A percentile compares a stretch with the other conserved stretches of the same genome.
Evolutionary conservation across 2,329 filamentous ascomycete species (phyloP).

Genomic region (Didymella exigua): DNA sequence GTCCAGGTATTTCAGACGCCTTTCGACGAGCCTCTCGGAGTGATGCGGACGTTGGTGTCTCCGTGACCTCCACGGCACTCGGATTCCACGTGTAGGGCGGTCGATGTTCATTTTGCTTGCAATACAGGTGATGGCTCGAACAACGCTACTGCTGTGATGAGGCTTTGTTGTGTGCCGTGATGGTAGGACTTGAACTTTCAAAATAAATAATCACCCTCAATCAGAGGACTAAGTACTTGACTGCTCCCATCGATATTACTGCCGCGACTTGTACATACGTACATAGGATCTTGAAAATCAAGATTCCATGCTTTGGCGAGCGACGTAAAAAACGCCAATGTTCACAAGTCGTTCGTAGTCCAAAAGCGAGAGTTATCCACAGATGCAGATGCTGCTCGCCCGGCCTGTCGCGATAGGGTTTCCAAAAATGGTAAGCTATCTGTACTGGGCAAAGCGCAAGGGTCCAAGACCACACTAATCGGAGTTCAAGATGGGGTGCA

Average conservation of each 20-base stretch:
- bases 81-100: slow-evolving; percentile 14
- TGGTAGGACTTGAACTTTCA: no score
- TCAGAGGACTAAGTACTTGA: no score
- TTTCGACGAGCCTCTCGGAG: slow-evolving; percentile 6
- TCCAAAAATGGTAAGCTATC: background rate
- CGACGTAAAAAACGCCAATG: background rate
- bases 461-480: background rate
- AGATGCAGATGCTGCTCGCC: background rate
- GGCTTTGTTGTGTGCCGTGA: no score
- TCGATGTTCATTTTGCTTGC: slow-evolving; percentile 11
- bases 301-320: background rate
- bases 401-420: background rate
- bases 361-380: background rate
- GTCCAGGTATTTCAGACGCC: slow-evolving; percentile 9
- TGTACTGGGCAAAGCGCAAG: background rate
- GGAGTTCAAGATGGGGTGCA: background rate
- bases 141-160: background rate
- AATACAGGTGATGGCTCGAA: background rate
- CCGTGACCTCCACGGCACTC: slow-evolving; percentile 15
- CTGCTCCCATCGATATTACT: no score
- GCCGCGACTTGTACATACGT: no score
- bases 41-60: slow-evolving; percentile 2
- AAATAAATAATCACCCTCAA: no score
- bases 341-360: background rate
- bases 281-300: background rate